Conservation (phyloP, 805 yeast genomes). For the Isabelozyma rhagii region DNA sequence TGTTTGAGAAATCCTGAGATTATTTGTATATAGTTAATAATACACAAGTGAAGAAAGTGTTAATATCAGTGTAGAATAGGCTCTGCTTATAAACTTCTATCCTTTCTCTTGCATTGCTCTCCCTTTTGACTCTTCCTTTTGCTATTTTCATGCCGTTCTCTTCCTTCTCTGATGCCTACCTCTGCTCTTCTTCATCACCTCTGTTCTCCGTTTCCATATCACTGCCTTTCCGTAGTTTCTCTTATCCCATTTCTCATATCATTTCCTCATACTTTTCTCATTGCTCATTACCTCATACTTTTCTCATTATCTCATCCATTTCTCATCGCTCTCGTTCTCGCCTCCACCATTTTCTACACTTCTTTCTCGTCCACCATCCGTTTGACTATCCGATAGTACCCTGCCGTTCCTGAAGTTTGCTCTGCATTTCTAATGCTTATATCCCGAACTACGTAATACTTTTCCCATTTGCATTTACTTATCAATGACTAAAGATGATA, state of each 20-base stretch:
- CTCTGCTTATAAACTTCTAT: too few relatives aligned
- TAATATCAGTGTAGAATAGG: too few relatives aligned
- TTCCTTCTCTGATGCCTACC: too few relatives aligned
- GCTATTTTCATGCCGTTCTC: too few relatives aligned
- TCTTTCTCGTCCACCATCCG: background rate
- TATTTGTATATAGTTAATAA: background rate
- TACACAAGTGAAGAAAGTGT: too few relatives aligned
- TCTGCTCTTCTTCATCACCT: too few relatives aligned
- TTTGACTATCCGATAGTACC: too few relatives aligned
- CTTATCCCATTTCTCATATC: too few relatives aligned
- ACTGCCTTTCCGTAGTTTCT: too few relatives aligned
- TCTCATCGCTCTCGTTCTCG: background rate
- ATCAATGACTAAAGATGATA: background rate
- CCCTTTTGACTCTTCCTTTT: too few relatives aligned
- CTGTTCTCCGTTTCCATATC: too few relatives aligned
- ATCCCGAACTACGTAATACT: background rate
- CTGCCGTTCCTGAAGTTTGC: too few relatives aligned
- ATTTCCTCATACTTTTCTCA: background rate
- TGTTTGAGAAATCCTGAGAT: conserved; percentile 27
- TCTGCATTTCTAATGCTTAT: background rate
- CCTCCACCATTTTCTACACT: background rate
- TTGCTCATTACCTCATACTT: background rate
- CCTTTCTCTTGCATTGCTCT: background rate
- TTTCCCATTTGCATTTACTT: background rate
- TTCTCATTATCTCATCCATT: background rate